Evolutionary conservation across 179 eudicot genomes (phyloP), one percentile per base, ranked within the genome.

Genomic region (Silene vulgaris): DNA sequence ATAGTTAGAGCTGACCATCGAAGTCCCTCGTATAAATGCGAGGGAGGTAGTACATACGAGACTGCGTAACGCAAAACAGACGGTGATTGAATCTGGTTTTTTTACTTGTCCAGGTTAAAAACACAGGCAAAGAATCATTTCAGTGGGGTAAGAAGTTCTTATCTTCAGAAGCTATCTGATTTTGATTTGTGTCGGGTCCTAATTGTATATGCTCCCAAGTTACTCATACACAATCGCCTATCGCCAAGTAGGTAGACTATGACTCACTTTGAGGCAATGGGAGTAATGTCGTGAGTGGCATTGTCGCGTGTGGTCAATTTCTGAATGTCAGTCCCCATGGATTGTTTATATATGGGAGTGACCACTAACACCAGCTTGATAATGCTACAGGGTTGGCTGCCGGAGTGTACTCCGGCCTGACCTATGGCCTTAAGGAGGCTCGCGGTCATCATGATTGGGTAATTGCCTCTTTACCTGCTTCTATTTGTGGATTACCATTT

Each of bases 391-490:
- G 98, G 50, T 48, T 93, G 67, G 92, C 93, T 61, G 98, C 96
- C 1, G 98, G 97, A 74, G 77, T 90, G 88, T 93, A 88, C 71
- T 89, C 94, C 0, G 94, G 97, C 60, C 86, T 91, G 35, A 89
- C 97, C 29, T 89, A 88, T 76, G 94, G 94, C 64, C 79, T 91
- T 50, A 89, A 87, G 76, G 94, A 89, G 81, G 89, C 97, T 73
- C 86, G 92, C 6, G 97, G 94, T 43, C 82, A 84, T 81, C 97
- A 91, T 76, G 97, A 91, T 77, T 89, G 94, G 91, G 94, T 89
- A 85, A 79, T 54, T 69, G 5, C 57, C 2, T 48, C 6, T 26
- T 5, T 52, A 2, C 17, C 19, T 6, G 3, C 40, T 21, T 4
- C 28, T 69, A n/a, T 37, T n/a, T 67, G 14, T n/a, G 4, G 48